phyloP scores from a whole-genome alignment of 2,329 filamentous ascomycete species.

The Botrytis hyacinthi region DNA sequence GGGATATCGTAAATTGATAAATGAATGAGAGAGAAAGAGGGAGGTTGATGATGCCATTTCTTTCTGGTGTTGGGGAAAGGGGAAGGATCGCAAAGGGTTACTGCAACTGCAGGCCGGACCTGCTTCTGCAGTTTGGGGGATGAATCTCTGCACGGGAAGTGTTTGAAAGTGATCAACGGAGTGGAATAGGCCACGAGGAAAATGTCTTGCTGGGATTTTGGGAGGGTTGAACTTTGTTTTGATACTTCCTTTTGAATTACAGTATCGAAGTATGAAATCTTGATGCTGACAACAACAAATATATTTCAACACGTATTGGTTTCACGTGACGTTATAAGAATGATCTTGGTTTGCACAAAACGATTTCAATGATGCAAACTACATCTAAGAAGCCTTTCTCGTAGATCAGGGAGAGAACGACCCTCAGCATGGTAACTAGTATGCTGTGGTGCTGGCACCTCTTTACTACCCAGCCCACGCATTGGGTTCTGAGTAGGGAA shows the following conservation, averaged over 20 bases:
- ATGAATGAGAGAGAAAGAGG: rapidly evolving
- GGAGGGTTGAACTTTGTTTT: background rate
- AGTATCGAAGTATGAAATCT: background rate
- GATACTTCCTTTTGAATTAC: background rate
- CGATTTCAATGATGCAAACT: background rate
- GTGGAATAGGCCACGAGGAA: no score
- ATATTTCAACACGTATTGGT: background rate
- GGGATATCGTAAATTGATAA: background rate
- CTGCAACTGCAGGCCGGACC: background rate
- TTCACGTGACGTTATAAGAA: background rate
- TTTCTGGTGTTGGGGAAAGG: background rate
- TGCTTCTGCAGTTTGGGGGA: background rate
- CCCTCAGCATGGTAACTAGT: background rate
- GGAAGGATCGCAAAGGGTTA: no score
- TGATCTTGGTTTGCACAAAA: background rate
- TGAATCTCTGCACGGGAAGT: no score
- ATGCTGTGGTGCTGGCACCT: background rate
- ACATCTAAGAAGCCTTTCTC: background rate
- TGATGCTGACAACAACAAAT: background rate
- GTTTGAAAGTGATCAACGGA: rapidly evolving
- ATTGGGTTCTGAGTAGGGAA: background rate
- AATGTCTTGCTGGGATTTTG: background rate
- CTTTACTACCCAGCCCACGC: no score
- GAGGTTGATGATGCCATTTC: background rate
- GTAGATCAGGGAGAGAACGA: background rate